These are phyloP conservation scores for Amauroascus niger DNA, from an alignment of 2,329 filamentous ascomycete genomes.

Conservation along the genomic window DNA sequence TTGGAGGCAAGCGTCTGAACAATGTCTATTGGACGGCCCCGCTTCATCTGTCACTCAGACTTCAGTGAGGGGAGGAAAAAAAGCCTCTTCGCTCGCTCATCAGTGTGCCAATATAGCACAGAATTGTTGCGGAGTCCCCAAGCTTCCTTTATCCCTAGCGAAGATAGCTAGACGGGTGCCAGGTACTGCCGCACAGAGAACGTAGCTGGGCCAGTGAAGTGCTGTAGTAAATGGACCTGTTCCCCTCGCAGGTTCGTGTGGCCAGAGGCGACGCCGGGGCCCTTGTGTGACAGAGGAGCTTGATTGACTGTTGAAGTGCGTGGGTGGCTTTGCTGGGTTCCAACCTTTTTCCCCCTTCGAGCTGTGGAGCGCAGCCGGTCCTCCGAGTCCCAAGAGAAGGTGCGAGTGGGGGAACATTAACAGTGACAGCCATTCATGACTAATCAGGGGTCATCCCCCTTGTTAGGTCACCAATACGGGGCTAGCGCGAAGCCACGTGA, in stretches of 20 bases:
- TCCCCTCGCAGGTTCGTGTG: background rate
- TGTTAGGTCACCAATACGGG: too few relatives aligned
- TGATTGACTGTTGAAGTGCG: background rate
- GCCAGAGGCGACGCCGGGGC: background rate
- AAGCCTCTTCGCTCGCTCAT: background rate
- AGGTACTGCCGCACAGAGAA: too few relatives aligned
- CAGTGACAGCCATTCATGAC: background rate
- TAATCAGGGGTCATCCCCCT: slow-evolving; percentile 7
- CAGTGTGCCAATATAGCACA: background rate
- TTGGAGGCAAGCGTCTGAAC: background rate
- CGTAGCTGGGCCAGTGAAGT: too few relatives aligned
- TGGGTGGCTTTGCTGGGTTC: background rate
- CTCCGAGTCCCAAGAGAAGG: too few relatives aligned
- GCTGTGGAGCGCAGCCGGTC: too few relatives aligned
- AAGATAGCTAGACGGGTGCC: too few relatives aligned
- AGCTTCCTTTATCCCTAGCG: background rate
- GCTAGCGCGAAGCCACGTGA: too few relatives aligned
- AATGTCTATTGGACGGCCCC: slow-evolving; percentile 6
- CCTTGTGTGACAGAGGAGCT: slow-evolving; percentile 7
- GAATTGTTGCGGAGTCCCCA: background rate
- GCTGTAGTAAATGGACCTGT: background rate
- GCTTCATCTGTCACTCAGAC: background rate
- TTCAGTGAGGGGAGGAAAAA: background rate
- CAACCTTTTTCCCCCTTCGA: too few relatives aligned
- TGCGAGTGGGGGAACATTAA: background rate